Evolutionary conservation across 2,329 filamentous ascomycete species (phyloP).

Genomic region (Septoria petroselini): DNA sequence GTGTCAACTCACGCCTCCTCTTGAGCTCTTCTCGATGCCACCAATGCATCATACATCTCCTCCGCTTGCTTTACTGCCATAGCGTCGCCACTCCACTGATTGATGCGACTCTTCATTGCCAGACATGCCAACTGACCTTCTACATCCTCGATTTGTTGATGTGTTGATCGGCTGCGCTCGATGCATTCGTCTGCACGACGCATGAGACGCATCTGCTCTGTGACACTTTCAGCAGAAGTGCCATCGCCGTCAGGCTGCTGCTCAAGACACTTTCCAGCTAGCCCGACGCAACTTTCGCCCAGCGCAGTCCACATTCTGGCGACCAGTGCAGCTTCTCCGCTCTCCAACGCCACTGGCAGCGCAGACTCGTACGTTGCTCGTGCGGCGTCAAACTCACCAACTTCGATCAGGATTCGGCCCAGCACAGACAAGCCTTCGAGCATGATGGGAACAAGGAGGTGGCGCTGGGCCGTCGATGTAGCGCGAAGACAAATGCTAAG

Average conservation of each 20-base stretch:
- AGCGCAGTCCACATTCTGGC: conserved; percentile 68
- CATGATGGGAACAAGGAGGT: conserved; percentile 64
- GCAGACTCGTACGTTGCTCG: conserved; percentile 63
- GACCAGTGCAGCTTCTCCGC: conserved; percentile 59
- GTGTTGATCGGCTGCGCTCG: conserved; percentile 49
- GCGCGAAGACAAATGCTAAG: conserved; percentile 76
- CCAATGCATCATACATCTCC: conserved; percentile 20
- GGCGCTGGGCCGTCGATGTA: conserved; percentile 67
- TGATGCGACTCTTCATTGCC: conserved; percentile 76
- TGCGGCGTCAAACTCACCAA: conserved; percentile 69
- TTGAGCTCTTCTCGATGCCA: not conserved
- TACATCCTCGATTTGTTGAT: conserved; percentile 64
- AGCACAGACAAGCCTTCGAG: conserved; percentile 70
- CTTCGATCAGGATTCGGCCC: conserved; percentile 63
- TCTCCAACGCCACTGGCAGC: conserved; percentile 71
- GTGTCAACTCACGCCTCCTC: not conserved
- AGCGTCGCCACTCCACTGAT: conserved; percentile 64
- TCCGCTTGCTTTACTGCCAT: conserved; percentile 25
- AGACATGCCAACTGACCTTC: conserved; percentile 73
- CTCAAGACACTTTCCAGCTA: conserved; percentile 55
- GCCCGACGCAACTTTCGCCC: conserved; percentile 74
- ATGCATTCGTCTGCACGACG: conserved; percentile 31
- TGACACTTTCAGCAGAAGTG: conserved; percentile 16
- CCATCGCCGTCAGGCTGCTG: not conserved
- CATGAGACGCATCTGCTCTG: conserved; percentile 31